A percentile compares a stretch with the other conserved stretches of the same genome.
phyloP scores from a whole-genome alignment of 805 yeast species.

The Metschnikowia matae region DNA sequence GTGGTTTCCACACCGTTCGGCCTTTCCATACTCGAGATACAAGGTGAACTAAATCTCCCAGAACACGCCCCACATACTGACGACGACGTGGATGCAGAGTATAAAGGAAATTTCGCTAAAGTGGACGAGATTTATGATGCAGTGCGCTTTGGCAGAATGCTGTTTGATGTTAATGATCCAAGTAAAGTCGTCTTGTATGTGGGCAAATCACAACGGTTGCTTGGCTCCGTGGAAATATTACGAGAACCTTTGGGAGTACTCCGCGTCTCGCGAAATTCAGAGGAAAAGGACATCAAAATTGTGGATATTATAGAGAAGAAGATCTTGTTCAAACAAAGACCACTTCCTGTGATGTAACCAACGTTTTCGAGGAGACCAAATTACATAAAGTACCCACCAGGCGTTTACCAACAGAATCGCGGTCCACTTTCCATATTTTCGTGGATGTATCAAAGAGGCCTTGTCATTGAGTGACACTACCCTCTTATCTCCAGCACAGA shows the following conservation, averaged over 20 bases:
- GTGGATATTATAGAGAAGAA: conserved; percentile 58
- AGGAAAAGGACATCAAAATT: conserved; percentile 40
- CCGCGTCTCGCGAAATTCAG: conserved; percentile 35
- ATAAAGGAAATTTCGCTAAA: conserved; percentile 31
- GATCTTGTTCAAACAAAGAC: conserved; percentile 61
- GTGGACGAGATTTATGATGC: conserved; percentile 39
- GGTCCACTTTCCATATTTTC: no score
- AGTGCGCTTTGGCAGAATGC: conserved; percentile 48
- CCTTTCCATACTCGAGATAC: conserved; percentile 61
- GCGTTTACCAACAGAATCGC: not conserved
- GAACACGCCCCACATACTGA: conserved; percentile 29
- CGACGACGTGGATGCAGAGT: conserved; percentile 30
- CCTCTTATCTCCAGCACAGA: no score
- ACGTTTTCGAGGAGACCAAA: no score
- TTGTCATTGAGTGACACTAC: no score
- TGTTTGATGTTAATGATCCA: conserved; percentile 37
- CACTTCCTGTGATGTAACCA: conserved; percentile 68
- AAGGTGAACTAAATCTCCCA: conserved; percentile 61
- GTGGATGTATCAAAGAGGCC: no score
- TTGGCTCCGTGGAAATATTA: conserved; percentile 56
- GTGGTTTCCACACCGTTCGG: conserved; percentile 52
- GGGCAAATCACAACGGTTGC: conserved; percentile 65
- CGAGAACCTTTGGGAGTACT: conserved; percentile 65
- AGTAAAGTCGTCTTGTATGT: conserved; percentile 53
- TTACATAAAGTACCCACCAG: not conserved